Percentiles rank a stretch among this genome's conserved stretches.
phyloP scores from a whole-genome alignment of 768 basidiomycete species.

The Fomitopsis pulvina region DNA sequence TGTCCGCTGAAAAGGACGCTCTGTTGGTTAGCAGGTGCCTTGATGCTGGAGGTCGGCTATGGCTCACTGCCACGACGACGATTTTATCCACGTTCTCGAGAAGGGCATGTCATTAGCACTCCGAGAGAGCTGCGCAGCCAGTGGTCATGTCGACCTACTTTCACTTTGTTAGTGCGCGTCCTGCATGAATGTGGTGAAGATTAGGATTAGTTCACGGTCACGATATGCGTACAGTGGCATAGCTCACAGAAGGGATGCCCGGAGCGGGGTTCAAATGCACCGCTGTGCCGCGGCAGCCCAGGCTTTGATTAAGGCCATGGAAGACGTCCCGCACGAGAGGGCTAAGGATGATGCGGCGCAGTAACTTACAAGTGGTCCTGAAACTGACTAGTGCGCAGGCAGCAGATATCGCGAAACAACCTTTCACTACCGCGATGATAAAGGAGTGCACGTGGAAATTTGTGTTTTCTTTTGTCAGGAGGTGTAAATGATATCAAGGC shows the following conservation, averaged over 20 bases:
- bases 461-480: slow-evolving; percentile 8
- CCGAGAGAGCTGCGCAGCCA: slow-evolving; percentile 18
- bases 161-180: slow-evolving; percentile 21
- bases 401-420: slow-evolving; percentile 14
- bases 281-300: neutral
- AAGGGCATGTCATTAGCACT: slow-evolving; percentile 18
- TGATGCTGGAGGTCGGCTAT: slow-evolving; percentile 27
- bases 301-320: slow-evolving; percentile 6
- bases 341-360: slow-evolving; percentile 14
- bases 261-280: slow-evolving; percentile 43
- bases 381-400: slow-evolving; percentile 4
- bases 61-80: slow-evolving; percentile 24
- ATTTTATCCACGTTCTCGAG: slow-evolving; percentile 24
- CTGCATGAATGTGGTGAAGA: neutral
- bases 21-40: slow-evolving; percentile 24
- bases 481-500: slow-evolving; percentile 18
- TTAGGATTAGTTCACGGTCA: neutral
- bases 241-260: slow-evolving; percentile 58
- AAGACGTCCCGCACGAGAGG: slow-evolving; percentile 15
- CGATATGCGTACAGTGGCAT: slow-evolving; percentile 27
- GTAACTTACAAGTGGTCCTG: neutral
- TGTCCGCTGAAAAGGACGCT: neutral
- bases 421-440: slow-evolving; percentile 13
- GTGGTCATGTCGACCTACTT: slow-evolving; percentile 27
- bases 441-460: slow-evolving; percentile 9